These are phyloP conservation scores for Hypoxylon crocopeplum DNA, from an alignment of 495 filamentous ascomycete genomes.

Conservation along the genomic window DNA sequence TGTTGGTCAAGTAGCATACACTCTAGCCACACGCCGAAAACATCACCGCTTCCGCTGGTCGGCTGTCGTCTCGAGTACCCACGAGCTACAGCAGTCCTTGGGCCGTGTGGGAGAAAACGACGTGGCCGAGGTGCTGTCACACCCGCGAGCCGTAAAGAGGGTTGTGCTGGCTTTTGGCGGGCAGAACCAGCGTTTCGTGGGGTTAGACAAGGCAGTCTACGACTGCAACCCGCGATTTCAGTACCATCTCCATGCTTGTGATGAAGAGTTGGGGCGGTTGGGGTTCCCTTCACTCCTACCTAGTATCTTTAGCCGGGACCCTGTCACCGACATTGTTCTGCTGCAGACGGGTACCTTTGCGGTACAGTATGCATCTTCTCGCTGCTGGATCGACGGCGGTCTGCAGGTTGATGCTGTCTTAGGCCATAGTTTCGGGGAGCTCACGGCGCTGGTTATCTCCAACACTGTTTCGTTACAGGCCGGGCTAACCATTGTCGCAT, in stretches of 20 bases:
- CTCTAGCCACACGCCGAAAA: no score
- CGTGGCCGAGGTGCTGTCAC: no score
- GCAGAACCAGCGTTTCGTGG: no score
- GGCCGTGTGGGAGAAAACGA: no score
- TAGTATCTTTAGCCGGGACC: slow-evolving; percentile 34
- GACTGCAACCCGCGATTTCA: no score
- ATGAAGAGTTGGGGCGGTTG: slow-evolving; percentile 5
- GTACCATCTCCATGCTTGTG: neutral
- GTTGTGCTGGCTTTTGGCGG: no score
- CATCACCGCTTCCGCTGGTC: no score
- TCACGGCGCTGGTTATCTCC: slow-evolving; percentile 46
- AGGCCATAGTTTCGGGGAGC: slow-evolving; percentile 57
- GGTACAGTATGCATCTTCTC: slow-evolving; percentile 51
- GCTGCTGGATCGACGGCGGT: slow-evolving; percentile 52
- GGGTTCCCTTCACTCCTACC: slow-evolving; percentile 50
- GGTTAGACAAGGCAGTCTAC: no score
- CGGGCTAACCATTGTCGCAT: slow-evolving; percentile 44
- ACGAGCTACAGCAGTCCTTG: no score
- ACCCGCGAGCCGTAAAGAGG: no score
- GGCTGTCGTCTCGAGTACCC: no score
- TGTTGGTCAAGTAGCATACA: no score
- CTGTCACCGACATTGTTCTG: slow-evolving; percentile 45
- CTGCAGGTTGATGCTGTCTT: slow-evolving; percentile 42
- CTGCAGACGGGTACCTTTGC: slow-evolving; percentile 53
- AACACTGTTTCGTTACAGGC: slow-evolving; percentile 14